Evolutionary conservation across 257 asterid species (phyloP).

Genomic region (Solanum ossicruentum): DNA sequence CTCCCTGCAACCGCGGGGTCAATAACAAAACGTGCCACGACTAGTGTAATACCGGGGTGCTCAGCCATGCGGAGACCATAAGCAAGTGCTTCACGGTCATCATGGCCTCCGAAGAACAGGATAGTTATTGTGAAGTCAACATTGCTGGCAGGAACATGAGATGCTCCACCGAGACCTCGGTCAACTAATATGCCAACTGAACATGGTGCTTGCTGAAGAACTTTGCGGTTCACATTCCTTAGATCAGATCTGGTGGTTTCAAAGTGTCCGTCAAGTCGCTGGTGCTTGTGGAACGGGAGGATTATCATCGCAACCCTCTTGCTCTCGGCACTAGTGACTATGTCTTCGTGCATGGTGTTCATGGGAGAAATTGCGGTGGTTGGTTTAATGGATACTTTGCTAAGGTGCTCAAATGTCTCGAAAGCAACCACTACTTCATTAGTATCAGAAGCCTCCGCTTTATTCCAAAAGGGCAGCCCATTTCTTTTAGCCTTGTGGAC

Average conservation of each 20-base stretch:
- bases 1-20: conserved; percentile 16
- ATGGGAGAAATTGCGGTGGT: conserved; percentile 52
- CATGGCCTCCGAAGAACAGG: conserved; percentile 53
- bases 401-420: conserved; percentile 55
- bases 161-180: conserved; percentile 56
- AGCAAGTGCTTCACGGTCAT: conserved; percentile 58
- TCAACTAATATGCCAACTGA: conserved; percentile 59
- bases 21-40: conserved; percentile 22
- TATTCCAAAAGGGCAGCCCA: conserved; percentile 64
- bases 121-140: conserved; percentile 31
- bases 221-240: conserved; percentile 44
- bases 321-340: conserved; percentile 33
- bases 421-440: conserved; percentile 51
- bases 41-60: conserved; percentile 43
- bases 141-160: conserved; percentile 49
- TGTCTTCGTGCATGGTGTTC: conserved; percentile 61
- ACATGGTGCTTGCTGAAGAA: conserved; percentile 51
- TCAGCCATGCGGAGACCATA: conserved; percentile 62
- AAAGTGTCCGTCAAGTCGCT: conserved; percentile 44
- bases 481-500: conserved; percentile 55
- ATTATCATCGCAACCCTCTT: conserved; percentile 45
- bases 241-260: conserved; percentile 46
- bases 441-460: conserved; percentile 5
- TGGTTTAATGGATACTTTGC: conserved; percentile 55
- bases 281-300: conserved; percentile 60